These are phyloP conservation scores for Capsella bursapastoris DNA, from an alignment of 345 rosid species.

Conservation along the genomic window DNA sequence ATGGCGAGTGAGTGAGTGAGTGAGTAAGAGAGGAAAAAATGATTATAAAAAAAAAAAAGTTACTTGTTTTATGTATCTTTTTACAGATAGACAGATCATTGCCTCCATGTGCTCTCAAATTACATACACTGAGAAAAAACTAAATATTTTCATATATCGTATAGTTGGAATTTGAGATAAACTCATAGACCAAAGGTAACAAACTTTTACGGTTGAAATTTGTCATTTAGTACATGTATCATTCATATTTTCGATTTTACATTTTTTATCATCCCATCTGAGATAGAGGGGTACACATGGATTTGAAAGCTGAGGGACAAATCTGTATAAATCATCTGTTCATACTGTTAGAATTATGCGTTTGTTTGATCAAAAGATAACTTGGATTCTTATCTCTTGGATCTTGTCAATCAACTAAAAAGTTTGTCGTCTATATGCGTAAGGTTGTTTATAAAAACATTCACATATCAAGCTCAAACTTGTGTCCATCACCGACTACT, in stretches of 20 bases:
- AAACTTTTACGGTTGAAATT: neutral
- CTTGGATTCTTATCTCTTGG: conserved; percentile 34
- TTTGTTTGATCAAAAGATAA: conserved; percentile 15
- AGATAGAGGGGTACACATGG: conserved; percentile 10
- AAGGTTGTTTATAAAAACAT: too few relatives aligned
- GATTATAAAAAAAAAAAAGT: conserved; percentile 13
- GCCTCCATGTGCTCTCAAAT: conserved; percentile 34
- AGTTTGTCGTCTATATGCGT: conserved; percentile 15
- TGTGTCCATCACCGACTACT: conserved; percentile 37
- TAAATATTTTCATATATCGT: neutral
- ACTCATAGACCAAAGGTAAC: conserved; percentile 13
- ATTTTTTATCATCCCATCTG: neutral
- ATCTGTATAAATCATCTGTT: neutral
- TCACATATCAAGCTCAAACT: conserved; percentile 16
- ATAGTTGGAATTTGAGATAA: neutral
- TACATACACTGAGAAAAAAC: neutral
- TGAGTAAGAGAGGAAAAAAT: neutral
- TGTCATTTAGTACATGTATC: neutral
- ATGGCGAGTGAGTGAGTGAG: neutral
- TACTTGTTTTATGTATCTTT: conserved; percentile 29
- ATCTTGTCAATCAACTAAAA: conserved; percentile 37
- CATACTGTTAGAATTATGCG: neutral
- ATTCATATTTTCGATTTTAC: too few relatives aligned
- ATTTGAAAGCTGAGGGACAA: neutral
- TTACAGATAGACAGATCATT: conserved; percentile 35